phyloP scores from a whole-genome alignment of 1,284 basidiomycete species.

The Acaromyces ingoldii region DNA sequence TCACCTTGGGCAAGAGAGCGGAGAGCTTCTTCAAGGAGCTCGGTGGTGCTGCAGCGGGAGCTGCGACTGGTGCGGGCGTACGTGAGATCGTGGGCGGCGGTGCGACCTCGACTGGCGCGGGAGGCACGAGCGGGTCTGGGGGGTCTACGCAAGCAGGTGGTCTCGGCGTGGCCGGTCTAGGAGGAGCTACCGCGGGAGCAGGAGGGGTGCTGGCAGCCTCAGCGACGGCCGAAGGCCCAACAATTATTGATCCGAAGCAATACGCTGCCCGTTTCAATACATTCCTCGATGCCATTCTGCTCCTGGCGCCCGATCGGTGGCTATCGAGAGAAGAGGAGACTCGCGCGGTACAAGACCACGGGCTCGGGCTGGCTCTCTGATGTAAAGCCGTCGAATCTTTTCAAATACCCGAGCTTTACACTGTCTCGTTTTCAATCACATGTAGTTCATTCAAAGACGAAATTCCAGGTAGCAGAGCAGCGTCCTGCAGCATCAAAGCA shows the following conservation, averaged over 20 bases:
- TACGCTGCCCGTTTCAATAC: constrained; percentile 47
- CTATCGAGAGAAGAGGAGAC: constrained; percentile 1
- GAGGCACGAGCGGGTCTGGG: neutral
- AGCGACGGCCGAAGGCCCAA: too few relatives aligned
- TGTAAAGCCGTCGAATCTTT: too few relatives aligned
- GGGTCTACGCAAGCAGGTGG: neutral
- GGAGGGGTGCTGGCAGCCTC: too few relatives aligned
- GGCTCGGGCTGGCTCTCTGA: too few relatives aligned
- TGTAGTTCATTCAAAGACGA: too few relatives aligned
- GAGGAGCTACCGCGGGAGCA: too few relatives aligned
- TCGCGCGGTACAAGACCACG: too few relatives aligned
- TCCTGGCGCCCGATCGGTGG: constrained; percentile 46
- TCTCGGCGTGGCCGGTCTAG: constrained; percentile 58
- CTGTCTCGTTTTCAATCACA: too few relatives aligned
- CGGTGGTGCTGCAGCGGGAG: constrained; percentile 62
- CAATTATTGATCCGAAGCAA: constrained; percentile 47
- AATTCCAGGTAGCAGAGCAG: too few relatives aligned
- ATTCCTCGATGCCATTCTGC: constrained; percentile 42
- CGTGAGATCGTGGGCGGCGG: too few relatives aligned
- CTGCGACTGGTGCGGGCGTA: neutral
- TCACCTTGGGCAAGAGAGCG: constrained; percentile 96
- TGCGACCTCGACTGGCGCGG: neutral
- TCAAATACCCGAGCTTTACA: too few relatives aligned
- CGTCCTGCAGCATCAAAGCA: too few relatives aligned
- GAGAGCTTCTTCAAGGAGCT: constrained; percentile 97